These are phyloP conservation scores for Dendrobium huoshanense DNA, from an alignment of 106 monocot genomes.

Conservation along the genomic window DNA sequence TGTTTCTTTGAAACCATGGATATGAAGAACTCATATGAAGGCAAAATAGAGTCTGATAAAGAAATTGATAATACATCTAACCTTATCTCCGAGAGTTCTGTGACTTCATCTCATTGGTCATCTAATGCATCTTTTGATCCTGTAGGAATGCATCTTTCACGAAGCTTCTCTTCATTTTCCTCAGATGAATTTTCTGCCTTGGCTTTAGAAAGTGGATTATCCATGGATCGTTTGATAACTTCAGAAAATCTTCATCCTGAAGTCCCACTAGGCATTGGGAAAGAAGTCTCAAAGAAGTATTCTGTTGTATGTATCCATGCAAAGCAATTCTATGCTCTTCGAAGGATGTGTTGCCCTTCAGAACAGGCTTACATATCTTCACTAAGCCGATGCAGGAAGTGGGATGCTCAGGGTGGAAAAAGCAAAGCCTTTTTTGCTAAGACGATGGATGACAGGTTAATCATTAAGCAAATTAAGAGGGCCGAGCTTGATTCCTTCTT, in stretches of 20 bases:
- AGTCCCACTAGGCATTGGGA: slow-evolving; percentile 29
- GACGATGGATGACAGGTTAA: slow-evolving; percentile 34
- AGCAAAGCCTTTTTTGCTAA: slow-evolving; percentile 43
- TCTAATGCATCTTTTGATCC: slow-evolving; percentile 33
- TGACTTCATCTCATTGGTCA: slow-evolving; percentile 32
- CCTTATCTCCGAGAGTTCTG: slow-evolving; percentile 19
- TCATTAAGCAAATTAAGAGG: slow-evolving; percentile 38
- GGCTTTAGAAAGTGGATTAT: slow-evolving; percentile 25
- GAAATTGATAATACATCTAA: slow-evolving; percentile 16
- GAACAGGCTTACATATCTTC: slow-evolving; percentile 31
- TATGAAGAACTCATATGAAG: slow-evolving; percentile 26
- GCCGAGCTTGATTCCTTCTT: slow-evolving; percentile 38
- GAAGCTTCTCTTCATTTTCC: slow-evolving; percentile 33
- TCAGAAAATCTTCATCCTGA: slow-evolving; percentile 50
- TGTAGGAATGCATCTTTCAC: slow-evolving; percentile 31
- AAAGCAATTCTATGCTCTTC: slow-evolving; percentile 31
- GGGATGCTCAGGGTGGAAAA: slow-evolving; percentile 45
- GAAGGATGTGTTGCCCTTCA: slow-evolving; percentile 31
- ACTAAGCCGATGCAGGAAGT: slow-evolving; percentile 24
- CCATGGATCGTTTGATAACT: slow-evolving; percentile 23
- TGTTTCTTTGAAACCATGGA: background rate
- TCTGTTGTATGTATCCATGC: slow-evolving; percentile 31
- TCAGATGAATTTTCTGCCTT: slow-evolving; percentile 52
- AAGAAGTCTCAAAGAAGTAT: slow-evolving; percentile 25
- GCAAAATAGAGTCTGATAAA: slow-evolving; percentile 23